These are phyloP conservation scores for Plasmopara halstedii DNA, from an alignment of 352 stramenopile species.

Conservation along the genomic window DNA sequence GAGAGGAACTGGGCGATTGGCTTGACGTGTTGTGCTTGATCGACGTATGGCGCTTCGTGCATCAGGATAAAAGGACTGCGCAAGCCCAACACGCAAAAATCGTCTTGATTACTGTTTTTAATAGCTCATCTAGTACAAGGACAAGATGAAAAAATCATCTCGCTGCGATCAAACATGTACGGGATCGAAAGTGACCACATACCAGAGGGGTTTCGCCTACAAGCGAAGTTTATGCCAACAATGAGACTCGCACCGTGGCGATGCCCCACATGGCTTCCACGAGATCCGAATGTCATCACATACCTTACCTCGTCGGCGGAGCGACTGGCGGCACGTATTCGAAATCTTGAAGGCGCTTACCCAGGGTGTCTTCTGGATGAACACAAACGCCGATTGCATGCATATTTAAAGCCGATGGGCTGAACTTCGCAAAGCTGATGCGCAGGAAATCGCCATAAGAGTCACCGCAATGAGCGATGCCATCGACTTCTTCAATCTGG, in stretches of 20 bases:
- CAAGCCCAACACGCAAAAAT: conserved; percentile 2
- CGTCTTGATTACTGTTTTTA: conserved; percentile 13
- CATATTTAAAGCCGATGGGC: conserved; percentile 2
- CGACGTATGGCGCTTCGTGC: conserved; percentile 8
- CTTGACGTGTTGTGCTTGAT: conserved; percentile 4
- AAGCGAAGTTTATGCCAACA: no score
- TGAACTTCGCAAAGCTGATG: conserved; percentile 1
- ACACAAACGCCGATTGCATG: conserved; percentile 13
- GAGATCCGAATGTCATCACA: neutral
- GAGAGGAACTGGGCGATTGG: conserved; percentile 6
- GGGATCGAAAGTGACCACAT: conserved; percentile 11
- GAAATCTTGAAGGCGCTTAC: conserved; percentile 5
- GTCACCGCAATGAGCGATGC: conserved; percentile 4
- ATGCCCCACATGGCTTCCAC: conserved; percentile 3
- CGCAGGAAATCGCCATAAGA: neutral
- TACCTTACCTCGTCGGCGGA: neutral
- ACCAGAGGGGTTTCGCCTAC: conserved; percentile 1
- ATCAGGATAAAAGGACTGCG: conserved; percentile 6
- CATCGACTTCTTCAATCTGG: neutral
- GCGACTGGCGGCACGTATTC: neutral
- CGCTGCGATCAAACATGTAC: neutral
- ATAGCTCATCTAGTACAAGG: conserved; percentile 6
- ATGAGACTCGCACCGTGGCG: conserved; percentile 5
- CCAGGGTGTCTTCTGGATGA: conserved; percentile 8
- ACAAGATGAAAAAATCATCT: conserved; percentile 11